Evolutionary conservation across 768 basidiomycete genomes (phyloP), one percentile per base, ranked within the genome.

Genomic region (Macrocybe gigantea): DNA sequence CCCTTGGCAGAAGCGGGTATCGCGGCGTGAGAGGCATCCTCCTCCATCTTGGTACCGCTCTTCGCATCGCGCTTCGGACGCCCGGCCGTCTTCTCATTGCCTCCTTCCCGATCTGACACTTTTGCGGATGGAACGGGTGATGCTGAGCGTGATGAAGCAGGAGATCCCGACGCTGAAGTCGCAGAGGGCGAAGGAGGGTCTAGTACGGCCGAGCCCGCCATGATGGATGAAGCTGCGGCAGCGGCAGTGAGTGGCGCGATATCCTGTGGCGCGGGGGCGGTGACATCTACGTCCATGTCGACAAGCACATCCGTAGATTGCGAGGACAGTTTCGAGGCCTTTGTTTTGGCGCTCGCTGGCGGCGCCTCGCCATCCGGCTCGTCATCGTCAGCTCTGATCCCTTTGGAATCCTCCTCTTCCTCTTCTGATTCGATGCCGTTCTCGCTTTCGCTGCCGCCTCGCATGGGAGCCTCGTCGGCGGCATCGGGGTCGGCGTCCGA

Each of bases 141-240:
- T 1, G 66, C 63, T 8, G 72, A 72, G n/a, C 71, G 69, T 13
- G 74, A 76, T 5, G 70, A 64, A 12, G 56, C 62, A 5, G 65
- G 60, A 10, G 73, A 67, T 6, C 44, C 41, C 1, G 52, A 53
- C 10, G 32, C 45, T 10, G 66, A 61, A 11, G 66, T 64, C 11
- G 60, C 53, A 1, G 67, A 56, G 2, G 71, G 66, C 0, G 74
- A 71, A 5, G 67, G 62, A 2, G 70, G 64, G 8, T 64, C 64
- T 11, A 72, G 51, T 41, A 72, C 60, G 8, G 63, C 54, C 1
- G 73, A 66, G 14, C 71, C 72, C 6, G 74, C 71, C 72, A 75
- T 75, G 34, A 74, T 76, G 9, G 75, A 74, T n/a, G 72, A 70
- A 3, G 70, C 66, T 5, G 73, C 69, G 0, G 67, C 72, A 5